Evolutionary conservation across 1,284 basidiomycete genomes (phyloP).

Genomic region (Apiotrichum brassicae): DNA sequence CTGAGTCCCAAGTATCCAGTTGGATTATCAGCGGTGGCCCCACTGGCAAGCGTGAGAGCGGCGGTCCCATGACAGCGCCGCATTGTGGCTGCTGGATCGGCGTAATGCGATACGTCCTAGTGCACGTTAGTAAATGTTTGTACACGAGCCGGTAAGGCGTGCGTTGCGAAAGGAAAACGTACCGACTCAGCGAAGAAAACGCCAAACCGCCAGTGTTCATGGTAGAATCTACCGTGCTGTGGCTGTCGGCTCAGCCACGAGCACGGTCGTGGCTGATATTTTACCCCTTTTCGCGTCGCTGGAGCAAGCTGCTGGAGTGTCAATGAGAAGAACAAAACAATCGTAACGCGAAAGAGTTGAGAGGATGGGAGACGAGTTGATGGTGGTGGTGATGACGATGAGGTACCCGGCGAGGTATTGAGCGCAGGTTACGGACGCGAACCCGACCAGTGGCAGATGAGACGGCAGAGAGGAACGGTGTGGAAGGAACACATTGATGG

Average conservation of each 20-base stretch:
- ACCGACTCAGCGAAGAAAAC: not conserved
- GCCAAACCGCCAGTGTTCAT: not conserved
- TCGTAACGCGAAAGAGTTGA: not conserved
- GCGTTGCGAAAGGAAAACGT: not conserved
- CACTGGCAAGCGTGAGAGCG: slow-evolving; percentile 70
- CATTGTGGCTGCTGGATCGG: slow-evolving; percentile 67
- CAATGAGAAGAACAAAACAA: not conserved
- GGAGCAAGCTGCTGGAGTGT: not conserved
- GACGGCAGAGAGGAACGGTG: not conserved
- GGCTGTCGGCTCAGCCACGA: slow-evolving; percentile 13
- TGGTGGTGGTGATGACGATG: not conserved
- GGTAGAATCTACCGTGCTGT: slow-evolving; percentile 7
- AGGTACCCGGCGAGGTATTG: not conserved
- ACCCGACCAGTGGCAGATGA: not conserved
- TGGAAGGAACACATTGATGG: not conserved
- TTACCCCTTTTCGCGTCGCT: not conserved
- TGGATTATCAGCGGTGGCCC: slow-evolving; percentile 72
- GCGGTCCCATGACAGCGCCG: slow-evolving; percentile 69
- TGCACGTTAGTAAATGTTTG: not conserved
- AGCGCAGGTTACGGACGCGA: not conserved
- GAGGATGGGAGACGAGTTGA: not conserved
- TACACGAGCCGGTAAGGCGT: too few relatives aligned
- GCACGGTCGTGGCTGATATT: slow-evolving; percentile 6
- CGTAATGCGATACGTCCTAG: slow-evolving; percentile 41
- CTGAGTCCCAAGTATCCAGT: slow-evolving; percentile 60